These are phyloP conservation scores for Rhodotorula taiwanensis DNA, from an alignment of 768 basidiomycete genomes.

Conservation along the genomic window DNA sequence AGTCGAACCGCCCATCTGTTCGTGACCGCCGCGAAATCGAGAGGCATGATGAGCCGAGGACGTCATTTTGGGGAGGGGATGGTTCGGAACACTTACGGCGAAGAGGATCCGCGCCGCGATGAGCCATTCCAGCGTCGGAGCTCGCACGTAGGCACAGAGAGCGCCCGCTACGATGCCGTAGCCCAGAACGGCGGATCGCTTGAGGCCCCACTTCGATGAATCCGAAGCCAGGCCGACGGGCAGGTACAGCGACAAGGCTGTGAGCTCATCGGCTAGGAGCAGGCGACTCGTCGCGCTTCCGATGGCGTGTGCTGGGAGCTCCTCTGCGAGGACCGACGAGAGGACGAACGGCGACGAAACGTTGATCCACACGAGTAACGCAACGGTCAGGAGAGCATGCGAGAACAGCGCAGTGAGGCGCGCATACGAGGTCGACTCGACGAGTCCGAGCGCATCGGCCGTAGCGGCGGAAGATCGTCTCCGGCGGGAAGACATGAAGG, in stretches of 20 bases:
- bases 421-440: neutral
- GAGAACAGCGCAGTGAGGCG: slow-evolving; percentile 16
- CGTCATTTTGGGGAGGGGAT: neutral
- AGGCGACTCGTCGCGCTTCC: slow-evolving; percentile 15
- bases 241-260: slow-evolving; percentile 23
- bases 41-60: neutral
- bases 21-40: neutral
- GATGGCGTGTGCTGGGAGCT: neutral
- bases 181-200: neutral
- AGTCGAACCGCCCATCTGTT: slow-evolving; percentile 7
- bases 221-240: slow-evolving; percentile 22
- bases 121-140: slow-evolving; percentile 1
- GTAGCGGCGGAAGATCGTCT: neutral
- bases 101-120: slow-evolving; percentile 15
- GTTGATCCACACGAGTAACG: slow-evolving; percentile 34
- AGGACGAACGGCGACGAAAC: slow-evolving; percentile 25
- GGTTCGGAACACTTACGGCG: slow-evolving; percentile 11
- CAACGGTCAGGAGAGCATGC: slow-evolving; percentile 19
- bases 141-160: slow-evolving; percentile 9
- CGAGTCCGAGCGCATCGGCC: neutral
- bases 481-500: neutral
- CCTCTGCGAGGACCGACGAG: neutral
- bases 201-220: slow-evolving; percentile 3
- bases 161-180: slow-evolving; percentile 10
- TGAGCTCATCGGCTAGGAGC: slow-evolving; percentile 35